Evolutionary conservation across 306 rosid species (phyloP).

Genomic region (Rosa multiflora): DNA sequence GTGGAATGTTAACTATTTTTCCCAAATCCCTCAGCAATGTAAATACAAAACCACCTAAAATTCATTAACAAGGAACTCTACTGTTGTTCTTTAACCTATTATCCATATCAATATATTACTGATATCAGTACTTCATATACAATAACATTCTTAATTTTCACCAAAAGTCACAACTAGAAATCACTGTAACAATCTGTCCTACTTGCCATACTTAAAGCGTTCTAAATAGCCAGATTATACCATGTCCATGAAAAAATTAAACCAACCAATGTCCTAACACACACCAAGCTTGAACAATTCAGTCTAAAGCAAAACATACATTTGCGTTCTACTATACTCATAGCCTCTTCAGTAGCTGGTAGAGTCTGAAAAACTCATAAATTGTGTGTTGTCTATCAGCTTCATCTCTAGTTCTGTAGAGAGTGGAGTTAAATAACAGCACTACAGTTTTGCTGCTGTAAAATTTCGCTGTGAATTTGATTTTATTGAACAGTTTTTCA

Average conservation of each 20-base stretch:
- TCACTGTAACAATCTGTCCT: not conserved
- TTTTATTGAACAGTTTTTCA: no score
- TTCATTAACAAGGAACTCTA: not conserved
- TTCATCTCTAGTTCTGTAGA: no score
- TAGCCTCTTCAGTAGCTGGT: no score
- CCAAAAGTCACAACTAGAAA: not conserved
- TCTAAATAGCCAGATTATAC: not conserved
- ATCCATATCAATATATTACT: not conserved
- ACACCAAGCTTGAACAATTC: not conserved
- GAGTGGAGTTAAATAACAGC: no score
- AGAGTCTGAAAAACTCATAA: no score
- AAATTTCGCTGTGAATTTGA: no score
- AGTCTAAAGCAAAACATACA: constrained; percentile 3
- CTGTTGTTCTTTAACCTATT: not conserved
- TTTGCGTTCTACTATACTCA: no score
- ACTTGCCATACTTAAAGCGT: not conserved
- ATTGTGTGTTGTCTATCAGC: no score
- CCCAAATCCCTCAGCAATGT: not conserved
- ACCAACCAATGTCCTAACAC: not conserved
- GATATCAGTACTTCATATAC: not conserved
- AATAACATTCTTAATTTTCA: not conserved
- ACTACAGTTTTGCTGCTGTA: no score
- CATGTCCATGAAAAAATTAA: not conserved
- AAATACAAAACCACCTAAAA: not conserved
- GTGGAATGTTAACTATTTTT: not conserved